Conservation (phyloP, 1,284 basidiomycete genomes). For the Marasmius sp. region DNA sequence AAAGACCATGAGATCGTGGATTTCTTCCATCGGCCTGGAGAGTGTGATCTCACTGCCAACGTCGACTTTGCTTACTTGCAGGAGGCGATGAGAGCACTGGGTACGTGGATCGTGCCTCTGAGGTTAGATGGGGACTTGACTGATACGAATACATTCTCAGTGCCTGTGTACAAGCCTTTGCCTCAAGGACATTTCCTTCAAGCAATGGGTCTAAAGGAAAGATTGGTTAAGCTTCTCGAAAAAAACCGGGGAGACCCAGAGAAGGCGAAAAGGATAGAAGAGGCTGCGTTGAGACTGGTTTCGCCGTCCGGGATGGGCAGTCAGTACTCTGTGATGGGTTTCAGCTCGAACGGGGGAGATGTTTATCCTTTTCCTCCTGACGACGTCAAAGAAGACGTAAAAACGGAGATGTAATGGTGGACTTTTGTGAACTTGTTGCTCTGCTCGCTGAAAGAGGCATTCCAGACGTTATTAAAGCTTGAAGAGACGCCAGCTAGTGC, state of each 20-base stretch:
- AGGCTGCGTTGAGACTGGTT: slow-evolving; percentile 1
- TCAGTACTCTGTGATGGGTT: slow-evolving; percentile 1
- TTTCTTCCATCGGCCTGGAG: slow-evolving; percentile 82
- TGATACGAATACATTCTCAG: neutral
- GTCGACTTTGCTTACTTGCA: slow-evolving; percentile 92
- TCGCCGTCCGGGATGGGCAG: neutral
- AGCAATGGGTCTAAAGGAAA: slow-evolving; percentile 1
- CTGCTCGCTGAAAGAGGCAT: no score
- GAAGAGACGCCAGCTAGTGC: no score
- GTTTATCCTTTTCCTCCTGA: slow-evolving; percentile 7
- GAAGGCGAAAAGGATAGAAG: neutral
- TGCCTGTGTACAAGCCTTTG: slow-evolving; percentile 1
- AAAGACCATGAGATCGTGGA: slow-evolving; percentile 85
- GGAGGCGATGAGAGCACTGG: slow-evolving; percentile 70
- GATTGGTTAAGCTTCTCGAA: neutral
- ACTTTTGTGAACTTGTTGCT: no score
- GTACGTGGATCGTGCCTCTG: slow-evolving; percentile 36
- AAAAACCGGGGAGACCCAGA: neutral
- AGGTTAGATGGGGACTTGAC: neutral
- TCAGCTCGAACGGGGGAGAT: neutral
- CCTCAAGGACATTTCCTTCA: neutral
- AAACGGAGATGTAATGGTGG: no score
- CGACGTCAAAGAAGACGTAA: slow-evolving; percentile 14
- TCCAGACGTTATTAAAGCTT: no score
- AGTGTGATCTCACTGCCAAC: slow-evolving; percentile 91